phyloP scores from a whole-genome alignment of 2,329 filamentous ascomycete genomes.

The Pseudogymnoascus sp. region DNA sequence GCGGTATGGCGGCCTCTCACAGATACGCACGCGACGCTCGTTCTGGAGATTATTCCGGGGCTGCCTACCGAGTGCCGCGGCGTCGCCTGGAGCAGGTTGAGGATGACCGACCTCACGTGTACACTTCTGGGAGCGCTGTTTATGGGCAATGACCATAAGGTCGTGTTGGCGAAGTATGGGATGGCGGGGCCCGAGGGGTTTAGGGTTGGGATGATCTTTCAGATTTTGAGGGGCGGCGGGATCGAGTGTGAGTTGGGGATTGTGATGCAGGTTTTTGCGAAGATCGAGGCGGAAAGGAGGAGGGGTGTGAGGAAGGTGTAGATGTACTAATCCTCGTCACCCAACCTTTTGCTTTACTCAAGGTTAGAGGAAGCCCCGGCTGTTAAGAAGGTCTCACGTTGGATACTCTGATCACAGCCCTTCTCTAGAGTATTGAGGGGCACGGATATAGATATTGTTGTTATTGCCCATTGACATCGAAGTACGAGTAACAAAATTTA shows the following conservation, averaged over 20 bases:
- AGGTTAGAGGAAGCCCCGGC: too few relatives aligned
- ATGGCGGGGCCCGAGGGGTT: background rate
- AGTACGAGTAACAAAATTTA: too few relatives aligned
- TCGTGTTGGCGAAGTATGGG: background rate
- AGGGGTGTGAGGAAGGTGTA: background rate
- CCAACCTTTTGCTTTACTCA: too few relatives aligned
- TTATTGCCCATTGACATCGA: too few relatives aligned
- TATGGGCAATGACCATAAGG: background rate
- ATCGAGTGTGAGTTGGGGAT: background rate
- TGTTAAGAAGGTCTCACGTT: too few relatives aligned
- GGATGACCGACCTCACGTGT: background rate
- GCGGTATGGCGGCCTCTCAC: background rate
- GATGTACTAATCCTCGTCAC: too few relatives aligned
- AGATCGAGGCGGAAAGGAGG: background rate
- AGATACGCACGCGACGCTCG: background rate
- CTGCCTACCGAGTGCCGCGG: background rate
- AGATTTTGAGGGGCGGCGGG: background rate
- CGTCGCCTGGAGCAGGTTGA: background rate
- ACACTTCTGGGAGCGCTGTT: background rate
- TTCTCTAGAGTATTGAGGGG: too few relatives aligned
- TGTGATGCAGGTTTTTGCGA: background rate
- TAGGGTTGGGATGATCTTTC: background rate
- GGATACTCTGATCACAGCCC: too few relatives aligned
- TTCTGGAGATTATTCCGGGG: background rate
- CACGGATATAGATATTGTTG: too few relatives aligned